These are phyloP conservation scores for Chamaecrista fasciculata DNA, from an alignment of 306 rosid species.

Conservation along the genomic window DNA sequence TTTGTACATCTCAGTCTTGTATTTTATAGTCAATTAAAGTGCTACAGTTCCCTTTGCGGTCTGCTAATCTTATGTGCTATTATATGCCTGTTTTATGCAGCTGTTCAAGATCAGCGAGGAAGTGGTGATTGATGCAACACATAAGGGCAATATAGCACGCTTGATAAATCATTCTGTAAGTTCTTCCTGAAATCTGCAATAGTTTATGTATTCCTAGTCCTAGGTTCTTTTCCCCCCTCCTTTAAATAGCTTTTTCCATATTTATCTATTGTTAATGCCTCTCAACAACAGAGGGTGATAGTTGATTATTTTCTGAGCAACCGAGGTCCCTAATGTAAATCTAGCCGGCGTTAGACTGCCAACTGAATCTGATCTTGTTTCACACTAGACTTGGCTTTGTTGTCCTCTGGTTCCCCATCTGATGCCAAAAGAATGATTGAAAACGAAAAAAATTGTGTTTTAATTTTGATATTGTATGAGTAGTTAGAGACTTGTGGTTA, in stretches of 20 bases:
- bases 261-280: no score
- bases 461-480: not conserved
- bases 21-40: not conserved
- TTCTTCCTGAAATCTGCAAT: constrained; percentile 12
- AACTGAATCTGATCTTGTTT: not conserved
- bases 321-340: not conserved
- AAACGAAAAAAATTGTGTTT: not conserved
- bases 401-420: not conserved
- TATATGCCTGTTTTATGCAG: constrained; percentile 44
- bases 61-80: not conserved
- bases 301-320: not conserved
- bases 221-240: not conserved
- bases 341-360: not conserved
- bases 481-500: not conserved
- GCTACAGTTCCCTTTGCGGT: constrained; percentile 12
- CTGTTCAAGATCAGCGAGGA: constrained; percentile 92
- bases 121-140: constrained; percentile 84
- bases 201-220: constrained; percentile 10
- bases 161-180: constrained; percentile 91
- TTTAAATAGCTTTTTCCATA: no score
- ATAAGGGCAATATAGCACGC: constrained; percentile 86
- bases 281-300: not conserved
- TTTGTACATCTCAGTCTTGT: not conserved
- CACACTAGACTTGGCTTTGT: not conserved
- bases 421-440: not conserved